A percentile compares a stretch with the other conserved stretches of the same genome.
These are phyloP conservation scores for Botryotinia globosa DNA, from an alignment of 2,329 filamentous ascomycete genomes.

Conservation along the genomic window DNA sequence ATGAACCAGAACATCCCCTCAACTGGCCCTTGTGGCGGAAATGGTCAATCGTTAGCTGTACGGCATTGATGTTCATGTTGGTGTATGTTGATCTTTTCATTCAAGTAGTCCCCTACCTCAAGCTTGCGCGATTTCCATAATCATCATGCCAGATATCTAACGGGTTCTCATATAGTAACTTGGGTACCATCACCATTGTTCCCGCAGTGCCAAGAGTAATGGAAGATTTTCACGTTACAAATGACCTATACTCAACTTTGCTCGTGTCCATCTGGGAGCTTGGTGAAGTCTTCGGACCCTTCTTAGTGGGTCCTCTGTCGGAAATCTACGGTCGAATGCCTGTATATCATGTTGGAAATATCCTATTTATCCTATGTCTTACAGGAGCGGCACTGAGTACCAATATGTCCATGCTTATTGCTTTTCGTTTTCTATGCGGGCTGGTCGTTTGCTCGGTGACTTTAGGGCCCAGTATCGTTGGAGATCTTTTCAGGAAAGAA, in stretches of 20 bases:
- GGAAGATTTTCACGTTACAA: slow-evolving; percentile 8
- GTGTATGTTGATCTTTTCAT: not conserved
- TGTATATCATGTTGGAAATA: not conserved
- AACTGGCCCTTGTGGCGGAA: not conserved
- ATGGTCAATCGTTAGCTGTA: slow-evolving; percentile 10
- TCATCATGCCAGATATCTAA: not conserved
- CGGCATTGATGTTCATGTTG: slow-evolving; percentile 5
- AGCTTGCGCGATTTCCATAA: not conserved
- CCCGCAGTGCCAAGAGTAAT: slow-evolving; percentile 14
- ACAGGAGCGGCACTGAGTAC: not conserved
- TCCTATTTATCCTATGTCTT: not conserved
- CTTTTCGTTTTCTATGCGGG: slow-evolving; percentile 11
- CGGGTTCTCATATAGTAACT: not conserved
- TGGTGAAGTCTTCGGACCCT: slow-evolving; percentile 10
- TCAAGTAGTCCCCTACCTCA: not conserved
- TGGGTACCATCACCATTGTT: slow-evolving; percentile 1
- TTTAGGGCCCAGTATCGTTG: slow-evolving; percentile 2
- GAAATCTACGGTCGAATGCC: slow-evolving; percentile 5
- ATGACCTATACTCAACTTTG: not conserved
- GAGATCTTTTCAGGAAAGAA: slow-evolving; percentile 16
- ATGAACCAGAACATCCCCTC: slow-evolving; percentile 9
- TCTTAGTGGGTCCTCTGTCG: not conserved
- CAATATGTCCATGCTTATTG: slow-evolving; percentile 4
- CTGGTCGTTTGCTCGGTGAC: not conserved
- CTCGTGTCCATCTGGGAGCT: slow-evolving; percentile 17